Conservation (phyloP, 176 grass and related monocot genomes). For the Poa annua region DNA sequence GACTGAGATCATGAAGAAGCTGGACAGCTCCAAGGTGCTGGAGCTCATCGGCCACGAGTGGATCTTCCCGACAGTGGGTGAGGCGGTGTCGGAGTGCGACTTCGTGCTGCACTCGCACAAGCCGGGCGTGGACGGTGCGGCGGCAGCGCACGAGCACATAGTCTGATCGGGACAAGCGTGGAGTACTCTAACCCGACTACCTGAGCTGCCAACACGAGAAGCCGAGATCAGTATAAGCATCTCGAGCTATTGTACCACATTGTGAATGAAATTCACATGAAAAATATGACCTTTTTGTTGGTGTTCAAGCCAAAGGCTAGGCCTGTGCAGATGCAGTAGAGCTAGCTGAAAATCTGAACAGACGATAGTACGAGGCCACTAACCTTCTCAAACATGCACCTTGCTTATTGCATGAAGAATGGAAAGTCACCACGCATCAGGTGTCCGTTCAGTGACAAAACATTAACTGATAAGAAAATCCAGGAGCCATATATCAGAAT, state of each 20-base stretch:
- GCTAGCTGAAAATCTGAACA: not conserved
- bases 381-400: slow-evolving; percentile 3
- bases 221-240: slow-evolving; percentile 43
- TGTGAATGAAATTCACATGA: slow-evolving; percentile 25
- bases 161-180: slow-evolving; percentile 47
- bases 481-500: not conserved
- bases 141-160: slow-evolving; percentile 44
- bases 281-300: slow-evolving; percentile 31
- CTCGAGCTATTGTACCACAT: slow-evolving; percentile 43
- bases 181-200: slow-evolving; percentile 9
- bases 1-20: slow-evolving; percentile 96
- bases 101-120: slow-evolving; percentile 70
- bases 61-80: slow-evolving; percentile 87
- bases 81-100: slow-evolving; percentile 68
- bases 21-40: slow-evolving; percentile 79
- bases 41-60: slow-evolving; percentile 81
- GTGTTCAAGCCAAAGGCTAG: not conserved
- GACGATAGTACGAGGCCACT: not conserved
- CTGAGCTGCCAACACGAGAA: slow-evolving; percentile 4
- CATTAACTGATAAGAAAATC: not conserved
- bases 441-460: not conserved
- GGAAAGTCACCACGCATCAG: not conserved
- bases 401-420: not conserved
- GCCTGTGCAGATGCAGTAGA: not conserved
- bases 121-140: slow-evolving; percentile 23